phyloP scores from a whole-genome alignment of 345 rosid species.

The Salix arbutifolia region DNA sequence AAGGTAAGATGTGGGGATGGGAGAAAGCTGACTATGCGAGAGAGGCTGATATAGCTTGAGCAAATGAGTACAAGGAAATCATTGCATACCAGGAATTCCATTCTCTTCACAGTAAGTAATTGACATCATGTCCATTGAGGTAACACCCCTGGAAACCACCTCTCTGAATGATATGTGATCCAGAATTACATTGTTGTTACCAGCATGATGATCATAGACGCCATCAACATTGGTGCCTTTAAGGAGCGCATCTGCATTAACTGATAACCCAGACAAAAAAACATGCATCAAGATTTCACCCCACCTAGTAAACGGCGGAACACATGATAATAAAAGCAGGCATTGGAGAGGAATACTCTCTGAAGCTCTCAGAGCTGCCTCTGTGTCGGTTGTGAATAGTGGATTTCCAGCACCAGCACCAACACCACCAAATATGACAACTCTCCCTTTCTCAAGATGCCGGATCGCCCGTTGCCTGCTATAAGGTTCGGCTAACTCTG shows the following conservation, averaged over 20 bases:
- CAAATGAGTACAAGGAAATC: not conserved
- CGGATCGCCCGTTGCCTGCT: constrained; percentile 68
- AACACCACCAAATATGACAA: constrained; percentile 87
- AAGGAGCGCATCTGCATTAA: constrained; percentile 75
- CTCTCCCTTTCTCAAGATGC: constrained; percentile 93
- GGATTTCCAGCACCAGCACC: constrained; percentile 88
- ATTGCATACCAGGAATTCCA: constrained; percentile 69
- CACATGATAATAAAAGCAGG: not conserved
- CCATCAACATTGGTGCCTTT: constrained; percentile 84
- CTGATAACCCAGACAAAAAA: constrained; percentile 25
- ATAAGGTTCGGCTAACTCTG: constrained; percentile 79
- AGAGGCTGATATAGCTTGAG: too few species aligned
- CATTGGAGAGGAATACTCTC: constrained; percentile 49
- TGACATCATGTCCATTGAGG: constrained; percentile 77
- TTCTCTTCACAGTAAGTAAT: constrained; percentile 84
- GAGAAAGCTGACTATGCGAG: not conserved
- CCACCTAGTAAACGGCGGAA: not conserved
- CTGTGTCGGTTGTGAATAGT: constrained; percentile 81
- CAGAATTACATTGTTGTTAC: constrained; percentile 52
- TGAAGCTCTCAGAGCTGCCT: constrained; percentile 84
- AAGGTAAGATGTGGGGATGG: not conserved
- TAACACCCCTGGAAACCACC: constrained; percentile 55
- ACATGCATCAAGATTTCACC: not conserved
- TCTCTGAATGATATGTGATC: constrained; percentile 72
- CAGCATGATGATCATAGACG: constrained; percentile 57